Evolutionary conservation across 768 basidiomycete species (phyloP).

Genomic region (Saitozyma sp.): DNA sequence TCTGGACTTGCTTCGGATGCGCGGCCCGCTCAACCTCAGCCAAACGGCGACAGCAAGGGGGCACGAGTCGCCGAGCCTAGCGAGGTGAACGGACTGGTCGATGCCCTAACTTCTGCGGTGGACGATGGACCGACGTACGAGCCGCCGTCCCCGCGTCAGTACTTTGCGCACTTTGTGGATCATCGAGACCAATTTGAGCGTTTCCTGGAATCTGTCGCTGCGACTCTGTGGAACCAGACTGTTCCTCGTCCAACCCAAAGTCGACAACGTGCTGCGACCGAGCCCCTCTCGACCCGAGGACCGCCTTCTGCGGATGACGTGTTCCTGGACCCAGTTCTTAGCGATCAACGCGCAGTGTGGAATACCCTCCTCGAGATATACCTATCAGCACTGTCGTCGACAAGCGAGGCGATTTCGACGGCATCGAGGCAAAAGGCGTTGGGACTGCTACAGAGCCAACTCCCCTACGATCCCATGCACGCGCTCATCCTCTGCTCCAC

Average conservation of each 20-base stretch:
- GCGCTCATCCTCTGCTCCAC: conserved; percentile 94
- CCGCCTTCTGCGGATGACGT: conserved; percentile 3
- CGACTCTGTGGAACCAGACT: conserved; percentile 74
- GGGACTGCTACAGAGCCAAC: conserved; percentile 60
- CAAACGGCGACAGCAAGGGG: conserved; percentile 15
- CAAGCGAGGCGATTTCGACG: conserved; percentile 11
- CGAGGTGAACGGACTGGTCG: neutral
- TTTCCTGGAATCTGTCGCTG: conserved; percentile 85
- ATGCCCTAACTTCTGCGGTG: conserved; percentile 1
- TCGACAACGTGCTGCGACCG: conserved; percentile 4
- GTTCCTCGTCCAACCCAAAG: conserved; percentile 45
- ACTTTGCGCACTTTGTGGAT: conserved; percentile 93
- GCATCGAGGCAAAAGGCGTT: conserved; percentile 67
- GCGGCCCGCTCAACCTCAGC: neutral
- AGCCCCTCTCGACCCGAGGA: conserved; percentile 3
- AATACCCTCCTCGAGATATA: conserved; percentile 94
- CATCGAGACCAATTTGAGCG: conserved; percentile 77
- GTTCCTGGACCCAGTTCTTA: conserved; percentile 16
- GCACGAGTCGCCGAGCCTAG: conserved; percentile 1
- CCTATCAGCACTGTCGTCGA: conserved; percentile 57
- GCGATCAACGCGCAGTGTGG: conserved; percentile 84
- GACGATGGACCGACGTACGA: conserved; percentile 26
- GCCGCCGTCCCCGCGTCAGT: conserved; percentile 73
- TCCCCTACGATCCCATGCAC: conserved; percentile 83
- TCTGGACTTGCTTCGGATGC: conserved; percentile 17